Evolutionary conservation across 768 basidiomycete genomes (phyloP).

Genomic region (Ramaria rubella): DNA sequence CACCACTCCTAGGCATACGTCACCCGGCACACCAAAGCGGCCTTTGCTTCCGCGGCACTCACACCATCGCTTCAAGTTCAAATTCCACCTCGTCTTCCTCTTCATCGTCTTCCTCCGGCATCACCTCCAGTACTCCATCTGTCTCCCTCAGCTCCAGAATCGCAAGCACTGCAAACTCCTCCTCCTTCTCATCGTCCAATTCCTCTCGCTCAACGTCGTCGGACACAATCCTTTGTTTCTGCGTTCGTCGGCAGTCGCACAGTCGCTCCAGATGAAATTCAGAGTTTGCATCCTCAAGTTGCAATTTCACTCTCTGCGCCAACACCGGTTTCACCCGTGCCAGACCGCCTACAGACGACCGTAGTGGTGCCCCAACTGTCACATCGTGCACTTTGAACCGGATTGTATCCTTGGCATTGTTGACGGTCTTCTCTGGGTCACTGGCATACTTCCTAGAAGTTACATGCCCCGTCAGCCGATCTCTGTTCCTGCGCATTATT

Average conservation of each 20-base stretch:
- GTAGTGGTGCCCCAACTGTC: conserved; percentile 53
- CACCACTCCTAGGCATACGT: neutral
- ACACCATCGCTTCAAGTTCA: neutral
- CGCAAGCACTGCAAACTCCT: conserved; percentile 41
- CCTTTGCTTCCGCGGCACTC: neutral
- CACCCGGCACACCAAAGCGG: neutral
- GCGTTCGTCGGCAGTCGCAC: conserved; percentile 33
- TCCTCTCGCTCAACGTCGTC: conserved; percentile 16
- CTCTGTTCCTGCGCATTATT: neutral
- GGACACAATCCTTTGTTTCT: conserved; percentile 14
- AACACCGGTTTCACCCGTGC: conserved; percentile 63
- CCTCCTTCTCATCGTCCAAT: conserved; percentile 40
- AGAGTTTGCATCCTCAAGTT: conserved; percentile 42
- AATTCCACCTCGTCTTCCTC: neutral
- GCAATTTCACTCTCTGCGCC: conserved; percentile 51
- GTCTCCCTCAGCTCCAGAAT: neutral
- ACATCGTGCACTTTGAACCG: conserved; percentile 53
- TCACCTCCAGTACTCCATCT: neutral
- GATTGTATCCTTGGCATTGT: conserved; percentile 46
- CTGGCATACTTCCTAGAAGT: conserved; percentile 22
- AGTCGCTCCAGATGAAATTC: conserved; percentile 38
- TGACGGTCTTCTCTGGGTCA: conserved; percentile 37
- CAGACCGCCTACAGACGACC: conserved; percentile 39
- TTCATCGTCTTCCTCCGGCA: neutral
- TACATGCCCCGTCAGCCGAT: conserved; percentile 22